A percentile compares a stretch with the other conserved stretches of the same genome.
Evolutionary conservation across 306 rosid species (phyloP).

Genomic region (Lathyrus tuberosus): DNA sequence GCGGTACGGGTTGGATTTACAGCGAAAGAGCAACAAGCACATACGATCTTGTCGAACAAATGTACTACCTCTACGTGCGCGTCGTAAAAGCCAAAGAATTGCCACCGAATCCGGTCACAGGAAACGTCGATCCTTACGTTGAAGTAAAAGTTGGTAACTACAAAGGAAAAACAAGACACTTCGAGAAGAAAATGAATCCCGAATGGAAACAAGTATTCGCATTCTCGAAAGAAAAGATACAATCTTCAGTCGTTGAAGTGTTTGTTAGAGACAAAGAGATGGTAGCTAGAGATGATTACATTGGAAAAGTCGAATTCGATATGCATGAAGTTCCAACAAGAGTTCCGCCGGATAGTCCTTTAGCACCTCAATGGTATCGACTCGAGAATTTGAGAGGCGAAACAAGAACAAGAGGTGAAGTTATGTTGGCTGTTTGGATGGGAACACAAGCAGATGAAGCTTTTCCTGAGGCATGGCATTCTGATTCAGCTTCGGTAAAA

Average conservation of each 20-base stretch:
- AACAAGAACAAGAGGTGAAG: constrained; percentile 59
- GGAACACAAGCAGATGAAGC: constrained; percentile 92
- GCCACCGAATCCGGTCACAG: constrained; percentile 61
- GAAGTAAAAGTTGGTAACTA: constrained; percentile 80
- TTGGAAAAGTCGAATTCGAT: constrained; percentile 75
- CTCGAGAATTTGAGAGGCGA: constrained; percentile 54
- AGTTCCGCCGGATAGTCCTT: constrained; percentile 87
- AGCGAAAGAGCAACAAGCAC: constrained; percentile 83
- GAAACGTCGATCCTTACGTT: constrained; percentile 70
- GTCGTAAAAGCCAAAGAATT: constrained; percentile 80
- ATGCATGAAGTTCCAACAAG: constrained; percentile 84
- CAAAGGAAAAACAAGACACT: constrained; percentile 72
- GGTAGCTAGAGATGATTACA: constrained; percentile 67
- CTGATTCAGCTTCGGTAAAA: constrained; percentile 64
- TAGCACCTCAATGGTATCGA: constrained; percentile 88
- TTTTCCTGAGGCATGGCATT: constrained; percentile 84
- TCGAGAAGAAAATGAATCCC: constrained; percentile 72
- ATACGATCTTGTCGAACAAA: constrained; percentile 81
- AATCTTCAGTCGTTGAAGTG: constrained; percentile 66
- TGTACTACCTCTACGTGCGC: constrained; percentile 78
- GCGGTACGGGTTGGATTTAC: constrained; percentile 78
- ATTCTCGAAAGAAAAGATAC: constrained; percentile 78
- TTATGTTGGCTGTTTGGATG: constrained; percentile 92
- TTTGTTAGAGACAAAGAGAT: constrained; percentile 60
- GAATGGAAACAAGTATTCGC: constrained; percentile 85